Conservation (phyloP, 192 early-diverging fungal species). For the Chytriomyces sp. region DNA sequence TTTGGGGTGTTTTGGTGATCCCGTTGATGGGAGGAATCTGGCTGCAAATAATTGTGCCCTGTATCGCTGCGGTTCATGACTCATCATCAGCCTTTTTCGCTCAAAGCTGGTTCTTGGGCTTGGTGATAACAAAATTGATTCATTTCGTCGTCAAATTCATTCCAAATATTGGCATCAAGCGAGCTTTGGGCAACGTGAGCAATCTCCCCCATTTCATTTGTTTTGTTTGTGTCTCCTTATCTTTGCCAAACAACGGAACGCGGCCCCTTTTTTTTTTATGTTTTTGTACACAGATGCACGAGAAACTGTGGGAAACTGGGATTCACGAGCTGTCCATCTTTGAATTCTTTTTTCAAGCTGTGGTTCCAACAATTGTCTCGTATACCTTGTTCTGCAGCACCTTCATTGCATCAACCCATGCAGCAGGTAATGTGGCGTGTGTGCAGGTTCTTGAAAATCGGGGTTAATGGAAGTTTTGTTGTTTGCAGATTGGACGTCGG, state of each 20-base stretch:
- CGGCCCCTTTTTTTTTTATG: too few species aligned
- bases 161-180: background rate
- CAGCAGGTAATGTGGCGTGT: background rate
- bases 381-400: background rate
- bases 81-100: background rate
- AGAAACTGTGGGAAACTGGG: background rate
- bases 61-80: background rate
- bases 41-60: background rate
- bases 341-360: background rate
- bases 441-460: background rate
- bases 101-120: background rate
- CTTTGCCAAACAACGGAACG: background rate
- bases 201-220: background rate
- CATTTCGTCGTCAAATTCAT: background rate
- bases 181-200: background rate
- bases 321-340: background rate
- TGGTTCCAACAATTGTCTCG: background rate
- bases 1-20: background rate
- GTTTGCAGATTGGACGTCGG: background rate
- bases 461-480: background rate
- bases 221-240: background rate
- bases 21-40: background rate
- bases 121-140: background rate
- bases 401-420: background rate
- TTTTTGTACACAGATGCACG: background rate